Percentiles rank a stretch among this genome's conserved stretches.
phyloP scores from a whole-genome alignment of 768 basidiomycete genomes.

The Russula foetens region DNA sequence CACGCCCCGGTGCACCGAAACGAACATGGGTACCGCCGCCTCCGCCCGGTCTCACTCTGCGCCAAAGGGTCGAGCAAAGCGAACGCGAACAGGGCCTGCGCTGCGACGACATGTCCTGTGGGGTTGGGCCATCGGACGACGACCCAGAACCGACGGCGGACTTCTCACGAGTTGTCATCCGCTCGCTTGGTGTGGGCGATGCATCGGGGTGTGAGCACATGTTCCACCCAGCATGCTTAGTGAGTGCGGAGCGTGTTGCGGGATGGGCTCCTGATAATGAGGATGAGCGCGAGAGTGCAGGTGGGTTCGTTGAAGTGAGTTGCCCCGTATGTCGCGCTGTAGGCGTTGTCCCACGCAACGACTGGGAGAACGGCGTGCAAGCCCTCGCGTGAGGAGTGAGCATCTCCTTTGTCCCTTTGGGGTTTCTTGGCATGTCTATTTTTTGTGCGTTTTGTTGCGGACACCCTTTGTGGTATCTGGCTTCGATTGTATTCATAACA shows the following conservation, averaged over 20 bases:
- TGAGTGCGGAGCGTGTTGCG: conserved; percentile 55
- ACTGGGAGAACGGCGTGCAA: conserved; percentile 49
- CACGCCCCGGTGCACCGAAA: conserved; percentile 30
- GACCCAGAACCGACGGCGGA: conserved; percentile 40
- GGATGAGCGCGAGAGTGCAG: conserved; percentile 30
- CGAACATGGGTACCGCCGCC: conserved; percentile 52
- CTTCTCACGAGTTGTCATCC: conserved; percentile 34
- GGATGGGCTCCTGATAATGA: conserved; percentile 41
- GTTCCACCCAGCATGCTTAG: conserved; percentile 69
- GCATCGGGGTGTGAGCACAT: conserved; percentile 47
- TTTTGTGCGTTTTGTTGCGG: neutral
- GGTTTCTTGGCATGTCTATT: neutral
- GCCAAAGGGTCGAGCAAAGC: conserved; percentile 62
- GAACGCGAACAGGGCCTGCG: conserved; percentile 67
- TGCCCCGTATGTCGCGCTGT: conserved; percentile 64
- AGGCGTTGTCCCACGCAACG: conserved; percentile 49
- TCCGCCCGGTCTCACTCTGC: conserved; percentile 60
- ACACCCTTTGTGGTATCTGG: neutral
- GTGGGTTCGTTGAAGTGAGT: conserved; percentile 47
- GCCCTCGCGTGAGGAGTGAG: conserved; percentile 19
- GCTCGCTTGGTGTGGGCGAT: conserved; percentile 19
- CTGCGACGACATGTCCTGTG: conserved; percentile 67
- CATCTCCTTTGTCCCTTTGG: neutral
- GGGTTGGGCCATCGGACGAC: conserved; percentile 67
- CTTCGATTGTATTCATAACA: no score